Evolutionary conservation across 805 yeast species (phyloP), one percentile per base, ranked within the genome.

Genomic region (Cyberlindnera petersonii): DNA sequence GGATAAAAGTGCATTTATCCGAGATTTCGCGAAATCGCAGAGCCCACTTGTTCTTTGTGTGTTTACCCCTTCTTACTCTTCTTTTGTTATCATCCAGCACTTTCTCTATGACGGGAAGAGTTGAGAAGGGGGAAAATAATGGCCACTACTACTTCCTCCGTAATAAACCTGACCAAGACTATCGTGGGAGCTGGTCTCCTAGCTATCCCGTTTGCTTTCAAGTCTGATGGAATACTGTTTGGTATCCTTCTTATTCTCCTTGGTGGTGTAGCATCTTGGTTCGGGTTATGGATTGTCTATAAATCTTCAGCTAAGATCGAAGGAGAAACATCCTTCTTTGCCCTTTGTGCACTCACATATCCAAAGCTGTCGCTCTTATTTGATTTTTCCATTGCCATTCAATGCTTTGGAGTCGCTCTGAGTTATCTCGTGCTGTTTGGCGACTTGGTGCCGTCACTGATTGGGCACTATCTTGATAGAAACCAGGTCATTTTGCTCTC

Each of bases 181-280:
- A 82, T 85, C 39, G 71, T 85, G 10, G 94, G 94, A 6, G 87
- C 93, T 0, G 94, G 94, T 1, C 66, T 83, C 29, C 68, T 84
- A 18, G 86, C 89, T 11, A 75, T 84, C 64, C 89, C 93, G 0
- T 78, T 69, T 44, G 85, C 87, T 1, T 78, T 82, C 61, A 69
- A 71, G 39, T 71, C 82, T 20, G 86, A 83, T 56, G 87, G 89
- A 6, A 54, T 82, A 3, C 39, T 75, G 9, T 62, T 78, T 19
- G 93, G 93, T 2, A 48, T 69, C 0, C 29, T 67, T 3, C 65
- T 85, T 24, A 68, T 82, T 9, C 15, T 80, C 1, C 40, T 81
- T 30, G 86, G 87, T 1, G 87, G 86, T 2, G 30, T 70, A 5
- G 74, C 86, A 0, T 77, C 87, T 11, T 77, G 80, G 2, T 79